phyloP scores from a whole-genome alignment of 495 filamentous ascomycete species.

The Opeltia flavorubescens region DNA sequence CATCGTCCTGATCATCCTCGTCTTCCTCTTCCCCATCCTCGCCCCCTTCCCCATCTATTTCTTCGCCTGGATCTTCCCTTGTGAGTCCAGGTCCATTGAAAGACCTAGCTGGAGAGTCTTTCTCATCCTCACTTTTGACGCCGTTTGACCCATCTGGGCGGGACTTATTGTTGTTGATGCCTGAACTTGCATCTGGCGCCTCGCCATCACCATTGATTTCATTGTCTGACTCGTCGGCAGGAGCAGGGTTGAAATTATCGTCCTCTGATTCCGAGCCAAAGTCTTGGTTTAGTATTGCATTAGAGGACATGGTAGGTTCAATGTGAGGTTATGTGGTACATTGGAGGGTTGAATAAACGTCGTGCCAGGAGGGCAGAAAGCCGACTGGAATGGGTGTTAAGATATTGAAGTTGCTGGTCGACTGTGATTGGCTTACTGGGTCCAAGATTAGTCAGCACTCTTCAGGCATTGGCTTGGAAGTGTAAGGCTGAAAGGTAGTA shows the following conservation, averaged over 20 bases:
- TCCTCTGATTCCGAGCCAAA: conserved; percentile 67
- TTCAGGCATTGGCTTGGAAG: no score
- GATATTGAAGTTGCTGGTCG: no score
- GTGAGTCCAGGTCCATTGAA: conserved; percentile 17
- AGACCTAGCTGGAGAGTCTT: conserved; percentile 11
- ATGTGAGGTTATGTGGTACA: no score
- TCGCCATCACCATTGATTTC: conserved; percentile 31
- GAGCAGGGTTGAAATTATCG: conserved; percentile 66
- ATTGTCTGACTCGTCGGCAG: conserved; percentile 52
- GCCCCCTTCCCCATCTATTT: conserved; percentile 30
- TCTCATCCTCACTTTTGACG: conserved; percentile 31
- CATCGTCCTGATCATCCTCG: conserved; percentile 38
- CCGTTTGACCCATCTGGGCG: conserved; percentile 1
- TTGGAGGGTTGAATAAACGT: no score
- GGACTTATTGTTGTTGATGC: neutral
- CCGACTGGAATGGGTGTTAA: no score
- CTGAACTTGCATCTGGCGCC: neutral
- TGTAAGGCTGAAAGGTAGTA: no score
- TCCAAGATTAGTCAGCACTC: no score
- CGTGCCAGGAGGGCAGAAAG: no score
- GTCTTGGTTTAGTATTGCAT: conserved; percentile 32
- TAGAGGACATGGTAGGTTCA: conserved; percentile 1
- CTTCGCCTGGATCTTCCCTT: conserved; percentile 39
- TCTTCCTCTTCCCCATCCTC: conserved; percentile 36
- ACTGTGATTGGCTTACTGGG: no score